A percentile compares a stretch with the other conserved stretches of the same genome.
phyloP scores from a whole-genome alignment of 805 yeast genomes.

The Kodamaea fukazawae region DNA sequence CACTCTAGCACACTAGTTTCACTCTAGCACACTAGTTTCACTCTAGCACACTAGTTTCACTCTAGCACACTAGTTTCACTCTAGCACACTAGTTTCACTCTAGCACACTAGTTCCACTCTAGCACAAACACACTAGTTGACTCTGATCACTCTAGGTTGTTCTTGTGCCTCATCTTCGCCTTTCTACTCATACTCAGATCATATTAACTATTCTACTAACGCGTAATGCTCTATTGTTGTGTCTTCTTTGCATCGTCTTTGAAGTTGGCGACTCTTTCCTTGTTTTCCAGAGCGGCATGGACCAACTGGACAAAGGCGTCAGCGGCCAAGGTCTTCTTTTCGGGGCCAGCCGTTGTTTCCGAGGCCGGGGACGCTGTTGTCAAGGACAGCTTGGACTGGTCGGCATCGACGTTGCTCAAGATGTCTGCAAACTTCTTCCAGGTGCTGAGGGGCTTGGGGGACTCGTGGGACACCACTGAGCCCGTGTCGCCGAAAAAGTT shows the following conservation, averaged over 20 bases:
- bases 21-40: too few species aligned
- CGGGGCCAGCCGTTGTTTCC: conserved; percentile 3
- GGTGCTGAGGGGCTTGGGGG: conserved; percentile 17
- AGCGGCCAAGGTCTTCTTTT: conserved; percentile 43
- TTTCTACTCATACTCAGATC: too few species aligned
- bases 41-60: too few species aligned
- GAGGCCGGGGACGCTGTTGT: conserved; percentile 6
- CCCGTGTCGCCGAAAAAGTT: conserved; percentile 39
- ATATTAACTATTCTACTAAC: too few species aligned
- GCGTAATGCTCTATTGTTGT: too few species aligned
- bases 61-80: too few species aligned
- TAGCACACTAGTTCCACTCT: too few species aligned
- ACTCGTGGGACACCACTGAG: conserved; percentile 10
- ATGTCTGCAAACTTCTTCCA: conserved; percentile 31
- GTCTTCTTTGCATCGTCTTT: conserved; percentile 7
- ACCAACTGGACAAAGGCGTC: conserved; percentile 69
- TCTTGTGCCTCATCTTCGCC: too few species aligned
- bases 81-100: too few species aligned
- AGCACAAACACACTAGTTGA: too few species aligned
- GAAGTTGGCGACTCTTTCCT: conserved; percentile 37
- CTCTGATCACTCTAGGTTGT: too few species aligned
- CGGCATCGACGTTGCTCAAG: conserved; percentile 19
- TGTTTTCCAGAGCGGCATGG: conserved; percentile 60
- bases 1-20: too few species aligned
- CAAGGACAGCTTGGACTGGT: conserved; percentile 24